A percentile compares a stretch with the other conserved stretches of the same genome.
Evolutionary conservation across 2,329 filamentous ascomycete species (phyloP).

Genomic region (Fusarium fujikuroi): DNA sequence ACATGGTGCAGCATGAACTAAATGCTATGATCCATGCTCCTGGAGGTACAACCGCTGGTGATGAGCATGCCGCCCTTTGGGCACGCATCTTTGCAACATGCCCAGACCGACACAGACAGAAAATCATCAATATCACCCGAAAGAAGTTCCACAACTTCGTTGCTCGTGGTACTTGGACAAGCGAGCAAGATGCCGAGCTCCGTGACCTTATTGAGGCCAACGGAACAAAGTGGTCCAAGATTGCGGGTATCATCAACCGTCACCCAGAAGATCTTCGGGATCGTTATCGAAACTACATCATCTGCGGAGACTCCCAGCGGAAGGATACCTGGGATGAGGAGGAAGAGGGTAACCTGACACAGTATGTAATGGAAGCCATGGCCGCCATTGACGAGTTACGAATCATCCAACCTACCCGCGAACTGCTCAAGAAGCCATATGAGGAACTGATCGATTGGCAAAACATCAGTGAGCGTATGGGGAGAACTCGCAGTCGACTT

Average conservation of each 20-base stretch:
- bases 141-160: slow-evolving; percentile 74
- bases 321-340: slow-evolving; percentile 68
- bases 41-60: slow-evolving; percentile 50
- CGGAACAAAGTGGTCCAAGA: slow-evolving; percentile 68
- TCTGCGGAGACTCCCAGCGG: slow-evolving; percentile 64
- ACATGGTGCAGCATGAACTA: slow-evolving; percentile 57
- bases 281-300: slow-evolving; percentile 74
- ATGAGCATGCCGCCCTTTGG: slow-evolving; percentile 61
- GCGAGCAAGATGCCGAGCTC: slow-evolving; percentile 52
- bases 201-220: slow-evolving; percentile 49
- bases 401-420: slow-evolving; percentile 46
- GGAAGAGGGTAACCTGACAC: slow-evolving; percentile 66
- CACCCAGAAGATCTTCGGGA: slow-evolving; percentile 74
- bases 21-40: slow-evolving; percentile 57
- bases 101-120: slow-evolving; percentile 62
- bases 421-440: slow-evolving; percentile 54
- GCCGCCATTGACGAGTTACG: slow-evolving; percentile 56
- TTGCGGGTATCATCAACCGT: slow-evolving; percentile 71
- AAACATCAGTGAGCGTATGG: slow-evolving; percentile 70
- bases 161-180: slow-evolving; percentile 59
- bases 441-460: slow-evolving; percentile 73
- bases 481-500: slow-evolving; percentile 68
- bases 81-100: slow-evolving; percentile 57
- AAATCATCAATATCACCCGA: slow-evolving; percentile 66
- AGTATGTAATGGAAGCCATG: slow-evolving; percentile 64